A percentile compares a stretch with the other conserved stretches of the same genome.
Conservation (phyloP, 345 rosid species). For the Boechera divaricarpa region DNA sequence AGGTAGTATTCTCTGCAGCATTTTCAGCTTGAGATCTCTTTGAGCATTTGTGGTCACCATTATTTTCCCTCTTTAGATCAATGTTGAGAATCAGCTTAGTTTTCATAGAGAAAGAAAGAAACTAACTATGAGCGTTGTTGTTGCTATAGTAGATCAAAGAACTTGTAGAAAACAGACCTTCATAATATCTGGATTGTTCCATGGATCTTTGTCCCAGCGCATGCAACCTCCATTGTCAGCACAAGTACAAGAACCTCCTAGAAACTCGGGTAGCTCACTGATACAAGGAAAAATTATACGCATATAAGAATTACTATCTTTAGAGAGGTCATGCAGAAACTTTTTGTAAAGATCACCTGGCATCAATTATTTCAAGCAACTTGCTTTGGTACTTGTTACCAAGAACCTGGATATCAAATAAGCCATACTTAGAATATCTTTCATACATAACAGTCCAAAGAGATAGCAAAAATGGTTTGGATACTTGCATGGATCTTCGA, state of each 20-base stretch:
- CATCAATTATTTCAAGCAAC: conserved; percentile 83
- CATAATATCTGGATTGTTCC: conserved; percentile 69
- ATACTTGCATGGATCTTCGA: conserved; percentile 83
- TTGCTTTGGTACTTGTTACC: conserved; percentile 88
- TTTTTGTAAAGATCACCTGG: conserved; percentile 48
- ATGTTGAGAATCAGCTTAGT: not conserved
- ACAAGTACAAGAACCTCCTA: conserved; percentile 86
- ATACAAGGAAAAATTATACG: not conserved
- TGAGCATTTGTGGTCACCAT: conserved; percentile 68
- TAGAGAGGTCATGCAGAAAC: not conserved
- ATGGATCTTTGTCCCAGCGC: conserved; percentile 88
- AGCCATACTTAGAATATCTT: conserved; percentile 9
- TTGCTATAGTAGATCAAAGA: not conserved
- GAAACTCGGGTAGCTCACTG: conserved; percentile 80
- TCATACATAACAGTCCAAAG: conserved; percentile 12
- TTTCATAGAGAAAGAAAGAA: not conserved
- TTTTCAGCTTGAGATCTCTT: conserved; percentile 34
- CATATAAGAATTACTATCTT: too few relatives aligned
- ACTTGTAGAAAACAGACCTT: conserved; percentile 50
- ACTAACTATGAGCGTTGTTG: conserved; percentile 11
- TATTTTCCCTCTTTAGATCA: conserved; percentile 61
- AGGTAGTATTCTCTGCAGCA: conserved; percentile 48
- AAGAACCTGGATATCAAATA: conserved; percentile 60
- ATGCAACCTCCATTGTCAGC: conserved; percentile 80
- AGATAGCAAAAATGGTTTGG: conserved; percentile 13